Evolutionary conservation across 345 rosid genomes (phyloP).

Genomic region (Schrenkiella parvula): DNA sequence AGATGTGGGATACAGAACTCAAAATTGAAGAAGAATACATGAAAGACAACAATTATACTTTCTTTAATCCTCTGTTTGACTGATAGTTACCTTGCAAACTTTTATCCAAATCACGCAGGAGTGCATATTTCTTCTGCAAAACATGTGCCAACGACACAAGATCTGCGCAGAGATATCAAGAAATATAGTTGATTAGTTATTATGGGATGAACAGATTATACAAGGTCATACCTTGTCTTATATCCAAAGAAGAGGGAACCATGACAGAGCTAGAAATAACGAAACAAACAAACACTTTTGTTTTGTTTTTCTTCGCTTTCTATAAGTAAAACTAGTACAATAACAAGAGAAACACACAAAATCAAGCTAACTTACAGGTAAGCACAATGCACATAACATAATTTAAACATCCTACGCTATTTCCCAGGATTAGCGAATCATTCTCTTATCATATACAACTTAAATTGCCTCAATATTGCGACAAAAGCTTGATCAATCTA

Average conservation of each 20-base stretch:
- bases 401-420: neutral
- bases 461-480: neutral
- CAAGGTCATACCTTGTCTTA: neutral
- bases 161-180: conserved; percentile 39
- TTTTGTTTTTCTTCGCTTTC: no score
- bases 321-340: neutral
- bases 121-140: conserved; percentile 81
- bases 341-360: neutral
- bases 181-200: neutral
- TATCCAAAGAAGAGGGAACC: neutral
- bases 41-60: neutral
- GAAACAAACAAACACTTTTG: neutral
- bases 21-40: neutral
- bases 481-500: neutral
- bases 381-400: no score
- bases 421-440: neutral
- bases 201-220: neutral
- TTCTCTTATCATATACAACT: neutral
- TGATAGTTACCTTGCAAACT: conserved; percentile 78
- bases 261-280: neutral
- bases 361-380: neutral
- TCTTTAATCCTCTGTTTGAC: neutral
- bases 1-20: neutral
- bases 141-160: conserved; percentile 75
- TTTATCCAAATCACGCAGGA: conserved; percentile 80